These are phyloP conservation scores for Rauvolfia tetraphylla DNA, from an alignment of 257 asterid genomes.

Conservation along the genomic window DNA sequence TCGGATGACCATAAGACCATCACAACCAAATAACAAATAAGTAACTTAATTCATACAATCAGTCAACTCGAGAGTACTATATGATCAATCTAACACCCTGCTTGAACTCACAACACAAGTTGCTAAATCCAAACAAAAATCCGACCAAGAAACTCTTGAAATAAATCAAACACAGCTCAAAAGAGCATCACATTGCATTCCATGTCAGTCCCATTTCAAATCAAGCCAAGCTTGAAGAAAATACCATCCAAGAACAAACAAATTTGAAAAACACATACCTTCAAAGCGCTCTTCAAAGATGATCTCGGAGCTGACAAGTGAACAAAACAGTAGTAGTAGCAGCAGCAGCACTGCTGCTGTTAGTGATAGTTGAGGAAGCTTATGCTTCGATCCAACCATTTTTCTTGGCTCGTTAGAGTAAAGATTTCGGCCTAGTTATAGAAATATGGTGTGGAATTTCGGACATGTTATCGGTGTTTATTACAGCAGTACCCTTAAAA, in stretches of 20 bases:
- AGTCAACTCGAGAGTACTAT: not conserved
- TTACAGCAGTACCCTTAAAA: constrained; percentile 7
- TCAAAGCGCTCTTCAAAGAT: constrained; percentile 91
- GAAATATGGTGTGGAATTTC: not conserved
- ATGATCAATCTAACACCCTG: too few relatives aligned
- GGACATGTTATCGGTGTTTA: not conserved
- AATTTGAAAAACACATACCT: constrained; percentile 33
- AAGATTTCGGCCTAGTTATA: constrained; percentile 18
- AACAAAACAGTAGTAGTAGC: constrained; percentile 13
- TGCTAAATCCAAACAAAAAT: too few relatives aligned
- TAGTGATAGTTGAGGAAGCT: not conserved
- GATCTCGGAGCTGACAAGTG: constrained; percentile 47
- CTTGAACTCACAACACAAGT: too few relatives aligned
- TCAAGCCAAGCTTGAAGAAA: not conserved
- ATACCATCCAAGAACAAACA: not conserved
- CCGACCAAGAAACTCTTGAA: too few relatives aligned
- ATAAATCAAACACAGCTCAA: too few relatives aligned
- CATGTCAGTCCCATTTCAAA: not conserved
- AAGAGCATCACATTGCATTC: not conserved
- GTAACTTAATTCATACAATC: not conserved
- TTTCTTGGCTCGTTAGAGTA: constrained; percentile 3
- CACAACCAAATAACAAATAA: not conserved
- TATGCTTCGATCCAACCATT: constrained; percentile 41
- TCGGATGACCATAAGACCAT: not conserved
- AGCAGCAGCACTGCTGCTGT: constrained; percentile 13